Evolutionary conservation across 805 yeast species (phyloP), one percentile per base, ranked within the genome.

Genomic region (Teunomyces cretensis): DNA sequence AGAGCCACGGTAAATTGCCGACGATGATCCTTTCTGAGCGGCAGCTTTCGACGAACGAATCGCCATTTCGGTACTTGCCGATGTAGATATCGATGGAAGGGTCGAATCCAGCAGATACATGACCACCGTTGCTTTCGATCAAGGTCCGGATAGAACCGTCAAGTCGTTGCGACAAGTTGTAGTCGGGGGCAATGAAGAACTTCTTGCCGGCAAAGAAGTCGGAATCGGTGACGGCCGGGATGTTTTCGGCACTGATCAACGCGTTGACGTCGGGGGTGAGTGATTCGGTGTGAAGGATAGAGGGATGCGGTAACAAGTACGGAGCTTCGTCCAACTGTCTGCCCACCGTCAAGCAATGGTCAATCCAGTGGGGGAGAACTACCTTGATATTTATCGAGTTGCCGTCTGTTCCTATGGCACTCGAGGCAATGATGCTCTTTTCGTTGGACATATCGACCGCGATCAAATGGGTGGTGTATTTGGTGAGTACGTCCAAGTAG

Each of bases 361-460:
- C 83, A 11, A 91, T 64, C 97, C 96, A 92, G 15, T 81, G 79
- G 0, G 96, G 95, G 2, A 76, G 69, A 2, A 91, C 94, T 12
- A 83, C 74, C 40, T 76, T 72, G 30, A 86, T 82, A 30, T 70
- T 61, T 30, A 70, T 61, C 4, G 60, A 60, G 6, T 30, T 30
- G 12, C 48, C 45, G 30, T 45, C 41, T 9, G 22, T 49, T 22
- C 40, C 43, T 8, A 58, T 50, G 11, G 62, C 63, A 39, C 75
- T 65, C 2, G 72, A 68, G 0, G 87, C 88, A 19, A 78, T 70
- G 31, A 80, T 72, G 39, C 83, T 78, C 47, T 81, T 81, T 43
- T 81, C 86, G 44, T 80, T 78, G 2, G 78, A 62, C 30, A 66
- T 58, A 50, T 78, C 79, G 4, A 63, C 57, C 0, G 92, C 78